A percentile compares a stretch with the other conserved stretches of the same genome.
Conservation (phyloP, 805 yeast genomes). For the Wickerhamiella sergipiensis region DNA sequence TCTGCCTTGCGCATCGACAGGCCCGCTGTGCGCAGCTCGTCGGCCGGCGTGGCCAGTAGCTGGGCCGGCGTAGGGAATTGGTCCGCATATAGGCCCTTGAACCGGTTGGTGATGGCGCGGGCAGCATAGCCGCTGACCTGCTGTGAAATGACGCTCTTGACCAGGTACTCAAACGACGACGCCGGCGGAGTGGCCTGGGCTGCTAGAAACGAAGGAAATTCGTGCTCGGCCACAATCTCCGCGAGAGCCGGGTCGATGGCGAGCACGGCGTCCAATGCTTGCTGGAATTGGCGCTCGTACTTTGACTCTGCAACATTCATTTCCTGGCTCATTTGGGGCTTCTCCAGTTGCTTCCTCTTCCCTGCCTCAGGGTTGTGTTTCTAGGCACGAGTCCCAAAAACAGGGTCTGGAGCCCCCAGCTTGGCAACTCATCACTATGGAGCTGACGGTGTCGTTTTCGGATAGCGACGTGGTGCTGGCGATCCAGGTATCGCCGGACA, state of each 20-base stretch:
- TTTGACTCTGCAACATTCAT: too few relatives aligned
- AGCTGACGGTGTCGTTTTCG: slow-evolving; percentile 38
- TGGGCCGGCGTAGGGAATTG: slow-evolving; percentile 40
- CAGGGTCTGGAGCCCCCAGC: too few relatives aligned
- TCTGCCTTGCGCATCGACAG: slow-evolving; percentile 53
- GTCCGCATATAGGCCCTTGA: slow-evolving; percentile 28
- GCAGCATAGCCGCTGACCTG: slow-evolving; percentile 60
- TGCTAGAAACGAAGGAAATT: slow-evolving; percentile 13
- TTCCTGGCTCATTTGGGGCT: too few relatives aligned
- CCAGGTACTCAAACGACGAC: slow-evolving; percentile 16
- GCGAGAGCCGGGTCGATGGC: slow-evolving; percentile 14
- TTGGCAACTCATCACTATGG: slow-evolving; percentile 28
- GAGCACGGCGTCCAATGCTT: slow-evolving; percentile 11
- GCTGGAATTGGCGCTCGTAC: slow-evolving; percentile 9
- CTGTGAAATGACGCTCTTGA: slow-evolving; percentile 22
- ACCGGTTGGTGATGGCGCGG: slow-evolving; percentile 38
- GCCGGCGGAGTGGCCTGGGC: slow-evolving; percentile 2
- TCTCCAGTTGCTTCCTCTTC: too few relatives aligned
- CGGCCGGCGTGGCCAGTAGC: slow-evolving; percentile 30
- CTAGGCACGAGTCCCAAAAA: too few relatives aligned
- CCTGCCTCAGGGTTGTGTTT: too few relatives aligned
- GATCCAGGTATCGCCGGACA: slow-evolving; percentile 53
- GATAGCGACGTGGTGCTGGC: slow-evolving; percentile 35
- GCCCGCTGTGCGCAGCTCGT: slow-evolving; percentile 49
- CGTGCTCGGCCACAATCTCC: slow-evolving; percentile 5